Evolutionary conservation across 176 grass and related monocot species (phyloP).

Genomic region (Ensete ventricosum): DNA sequence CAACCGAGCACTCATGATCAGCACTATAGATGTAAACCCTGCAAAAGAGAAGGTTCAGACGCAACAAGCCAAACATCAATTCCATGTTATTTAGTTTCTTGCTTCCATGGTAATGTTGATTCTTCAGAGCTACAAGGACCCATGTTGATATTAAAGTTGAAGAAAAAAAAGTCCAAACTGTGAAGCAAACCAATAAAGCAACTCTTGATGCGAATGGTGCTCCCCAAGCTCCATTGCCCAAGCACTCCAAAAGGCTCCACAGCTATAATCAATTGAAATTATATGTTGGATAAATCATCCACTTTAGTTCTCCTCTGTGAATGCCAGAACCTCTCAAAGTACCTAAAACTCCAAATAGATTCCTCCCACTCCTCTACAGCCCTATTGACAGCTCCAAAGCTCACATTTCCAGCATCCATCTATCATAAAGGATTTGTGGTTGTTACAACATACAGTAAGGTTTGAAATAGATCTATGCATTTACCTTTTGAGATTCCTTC

Average conservation of each 20-base stretch:
- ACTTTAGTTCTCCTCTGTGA: conserved; percentile 20
- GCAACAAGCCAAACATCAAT: background rate
- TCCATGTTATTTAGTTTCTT: background rate
- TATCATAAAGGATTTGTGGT: conserved; percentile 20
- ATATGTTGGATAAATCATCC: conserved; percentile 12
- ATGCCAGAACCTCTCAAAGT: conserved; percentile 24
- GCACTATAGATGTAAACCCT: background rate
- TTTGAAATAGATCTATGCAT: conserved; percentile 18
- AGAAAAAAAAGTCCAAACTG: conserved; percentile 11
- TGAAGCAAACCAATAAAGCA: conserved; percentile 22
- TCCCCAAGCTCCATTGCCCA: conserved; percentile 26
- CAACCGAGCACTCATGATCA: conserved; percentile 10
- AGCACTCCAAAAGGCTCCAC: conserved; percentile 18
- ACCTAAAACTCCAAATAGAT: conserved; percentile 9
- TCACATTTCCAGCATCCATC: conserved; percentile 21
- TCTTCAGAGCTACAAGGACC: background rate
- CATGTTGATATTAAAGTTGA: background rate
- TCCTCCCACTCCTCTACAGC: conserved; percentile 24
- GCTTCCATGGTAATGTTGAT: background rate
- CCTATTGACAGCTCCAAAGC: conserved; percentile 22
- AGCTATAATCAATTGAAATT: conserved; percentile 19
- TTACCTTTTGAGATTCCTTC: conserved; percentile 13
- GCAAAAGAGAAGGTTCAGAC: background rate
- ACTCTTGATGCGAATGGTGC: conserved; percentile 21
- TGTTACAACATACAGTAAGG: conserved; percentile 5